Evolutionary conservation across 805 yeast genomes (phyloP).

Genomic region (Kodamaea neixiangensis): DNA sequence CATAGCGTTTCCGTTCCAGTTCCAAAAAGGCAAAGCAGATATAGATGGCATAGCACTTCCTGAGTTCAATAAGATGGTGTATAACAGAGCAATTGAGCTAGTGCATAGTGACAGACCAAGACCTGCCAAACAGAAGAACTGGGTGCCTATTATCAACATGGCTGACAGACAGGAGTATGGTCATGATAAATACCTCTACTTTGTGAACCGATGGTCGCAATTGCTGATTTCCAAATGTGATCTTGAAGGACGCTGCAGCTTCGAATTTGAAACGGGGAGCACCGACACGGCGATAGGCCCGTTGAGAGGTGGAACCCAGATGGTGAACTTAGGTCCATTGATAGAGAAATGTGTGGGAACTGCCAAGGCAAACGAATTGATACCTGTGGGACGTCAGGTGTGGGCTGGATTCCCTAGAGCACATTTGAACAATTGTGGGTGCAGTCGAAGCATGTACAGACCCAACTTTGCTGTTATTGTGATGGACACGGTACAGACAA

Average conservation of each 20-base stretch:
- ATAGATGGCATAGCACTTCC: slow-evolving; percentile 22
- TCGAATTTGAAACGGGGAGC: slow-evolving; percentile 17
- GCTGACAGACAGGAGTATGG: slow-evolving; percentile 21
- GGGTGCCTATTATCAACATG: slow-evolving; percentile 42
- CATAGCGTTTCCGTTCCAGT: slow-evolving; percentile 34
- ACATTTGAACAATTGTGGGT: slow-evolving; percentile 39
- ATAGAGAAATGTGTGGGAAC: background rate
- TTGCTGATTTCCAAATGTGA: slow-evolving; percentile 31
- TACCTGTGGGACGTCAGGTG: slow-evolving; percentile 35
- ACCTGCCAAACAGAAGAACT: slow-evolving; percentile 32
- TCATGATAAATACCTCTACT: slow-evolving; percentile 30
- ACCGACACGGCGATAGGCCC: slow-evolving; percentile 26
- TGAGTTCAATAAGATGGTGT: slow-evolving; percentile 16
- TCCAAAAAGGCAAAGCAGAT: slow-evolving; percentile 30
- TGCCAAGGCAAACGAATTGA: background rate
- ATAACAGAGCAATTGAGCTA: slow-evolving; percentile 24
- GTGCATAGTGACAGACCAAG: slow-evolving; percentile 13
- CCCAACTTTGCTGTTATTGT: slow-evolving; percentile 38
- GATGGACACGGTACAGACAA: slow-evolving; percentile 10
- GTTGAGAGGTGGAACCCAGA: slow-evolving; percentile 39
- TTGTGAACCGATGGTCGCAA: slow-evolving; percentile 36
- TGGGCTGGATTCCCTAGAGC: slow-evolving; percentile 45
- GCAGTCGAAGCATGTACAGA: slow-evolving; percentile 39
- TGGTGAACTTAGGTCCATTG: slow-evolving; percentile 24
- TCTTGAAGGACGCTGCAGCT: slow-evolving; percentile 17